A percentile compares a stretch with the other conserved stretches of the same genome.
phyloP scores from a whole-genome alignment of 306 rosid species.

The Dicorynia guianensis region DNA sequence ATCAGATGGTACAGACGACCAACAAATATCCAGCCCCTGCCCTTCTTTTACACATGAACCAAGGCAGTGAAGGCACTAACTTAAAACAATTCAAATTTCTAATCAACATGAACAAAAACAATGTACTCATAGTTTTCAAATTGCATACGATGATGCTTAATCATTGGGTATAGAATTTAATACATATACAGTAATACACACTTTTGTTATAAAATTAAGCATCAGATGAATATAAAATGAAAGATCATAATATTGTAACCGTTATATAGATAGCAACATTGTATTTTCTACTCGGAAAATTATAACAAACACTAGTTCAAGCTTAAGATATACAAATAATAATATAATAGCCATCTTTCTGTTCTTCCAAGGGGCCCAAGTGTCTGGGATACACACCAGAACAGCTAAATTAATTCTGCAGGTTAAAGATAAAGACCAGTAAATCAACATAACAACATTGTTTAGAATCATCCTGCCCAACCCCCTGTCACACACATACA shows the following conservation, averaged over 20 bases:
- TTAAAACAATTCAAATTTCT: conserved; percentile 5
- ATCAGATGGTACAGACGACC: conserved; percentile 37
- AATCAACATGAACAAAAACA: not conserved
- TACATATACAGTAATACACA: not conserved
- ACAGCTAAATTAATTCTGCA: not conserved
- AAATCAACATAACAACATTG: not conserved
- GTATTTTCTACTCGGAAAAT: not conserved
- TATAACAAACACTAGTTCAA: not conserved
- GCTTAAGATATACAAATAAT: conserved; percentile 1
- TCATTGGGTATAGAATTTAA: not conserved
- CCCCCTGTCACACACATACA: not conserved
- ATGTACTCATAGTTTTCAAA: conserved; percentile 6
- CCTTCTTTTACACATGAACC: conserved; percentile 11
- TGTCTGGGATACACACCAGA: not conserved
- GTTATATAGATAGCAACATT: not conserved
- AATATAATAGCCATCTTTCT: not conserved
- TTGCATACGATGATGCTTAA: not conserved
- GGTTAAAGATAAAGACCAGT: not conserved
- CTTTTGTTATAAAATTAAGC: not conserved
- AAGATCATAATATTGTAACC: not conserved
- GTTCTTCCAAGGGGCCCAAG: not conserved
- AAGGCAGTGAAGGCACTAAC: conserved; percentile 18
- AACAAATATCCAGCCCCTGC: conserved; percentile 28
- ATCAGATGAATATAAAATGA: not conserved
- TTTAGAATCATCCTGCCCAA: not conserved